phyloP scores from a whole-genome alignment of 768 basidiomycete species.

The Rickenella mellea region DNA sequence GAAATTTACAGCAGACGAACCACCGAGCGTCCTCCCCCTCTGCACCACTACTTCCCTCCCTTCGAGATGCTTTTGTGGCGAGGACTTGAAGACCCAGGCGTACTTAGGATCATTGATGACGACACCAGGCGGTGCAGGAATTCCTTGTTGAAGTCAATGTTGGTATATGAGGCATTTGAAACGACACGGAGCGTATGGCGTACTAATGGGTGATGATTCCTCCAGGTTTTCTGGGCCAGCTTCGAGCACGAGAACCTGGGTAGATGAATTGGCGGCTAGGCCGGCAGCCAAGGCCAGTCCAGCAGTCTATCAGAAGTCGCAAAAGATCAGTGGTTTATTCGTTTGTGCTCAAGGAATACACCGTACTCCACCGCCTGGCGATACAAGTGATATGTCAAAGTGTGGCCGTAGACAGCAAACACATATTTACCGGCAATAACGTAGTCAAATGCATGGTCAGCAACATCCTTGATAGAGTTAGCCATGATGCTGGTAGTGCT shows the following conservation, averaged over 20 bases:
- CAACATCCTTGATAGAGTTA: constrained; percentile 5
- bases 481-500: too few species aligned
- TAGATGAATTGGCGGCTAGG: constrained; percentile 12
- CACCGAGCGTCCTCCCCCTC: constrained; percentile 16
- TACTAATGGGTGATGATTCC: constrained; percentile 1
- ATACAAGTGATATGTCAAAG: neutral
- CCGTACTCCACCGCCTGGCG: neutral
- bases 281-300: constrained; percentile 22
- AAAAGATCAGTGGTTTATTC: constrained; percentile 7
- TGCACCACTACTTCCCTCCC: constrained; percentile 6
- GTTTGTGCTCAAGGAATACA: neutral
- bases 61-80: constrained; percentile 12
- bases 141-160: neutral
- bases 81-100: constrained; percentile 12
- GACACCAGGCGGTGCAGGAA: constrained; percentile 5
- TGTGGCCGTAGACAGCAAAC: neutral
- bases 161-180: neutral
- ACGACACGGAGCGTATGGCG: too few species aligned
- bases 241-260: constrained; percentile 18
- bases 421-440: constrained; percentile 7
- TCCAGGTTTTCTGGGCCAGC: constrained; percentile 14
- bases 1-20: constrained; percentile 11
- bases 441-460: constrained; percentile 11
- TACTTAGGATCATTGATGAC: constrained; percentile 9
- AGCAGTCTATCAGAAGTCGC: constrained; percentile 11